Conservation (phyloP, 176 grass and related monocot genomes). For the Triticum urartu region DNA sequence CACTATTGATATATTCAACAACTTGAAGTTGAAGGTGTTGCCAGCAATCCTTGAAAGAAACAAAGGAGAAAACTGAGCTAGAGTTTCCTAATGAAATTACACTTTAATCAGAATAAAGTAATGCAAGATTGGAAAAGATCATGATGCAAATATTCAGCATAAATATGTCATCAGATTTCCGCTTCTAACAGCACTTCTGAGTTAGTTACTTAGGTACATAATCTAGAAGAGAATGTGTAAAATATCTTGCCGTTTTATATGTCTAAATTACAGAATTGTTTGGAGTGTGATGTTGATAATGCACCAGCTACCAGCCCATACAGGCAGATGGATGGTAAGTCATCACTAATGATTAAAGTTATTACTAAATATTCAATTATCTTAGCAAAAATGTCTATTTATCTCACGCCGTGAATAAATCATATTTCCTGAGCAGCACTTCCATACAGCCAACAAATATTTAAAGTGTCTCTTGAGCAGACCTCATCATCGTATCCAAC, state of each 20-base stretch:
- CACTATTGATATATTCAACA: slow-evolving; percentile 93
- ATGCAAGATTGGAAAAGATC: slow-evolving; percentile 1
- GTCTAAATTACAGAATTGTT: not conserved
- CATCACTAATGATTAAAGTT: not conserved
- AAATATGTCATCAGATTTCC: not conserved
- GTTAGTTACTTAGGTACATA: not conserved
- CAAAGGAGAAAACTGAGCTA: not conserved
- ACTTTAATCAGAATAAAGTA: not conserved
- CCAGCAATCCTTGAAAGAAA: slow-evolving; percentile 71
- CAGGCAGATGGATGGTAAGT: not conserved
- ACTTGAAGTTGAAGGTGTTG: slow-evolving; percentile 80
- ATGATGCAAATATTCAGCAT: not conserved
- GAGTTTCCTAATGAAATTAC: not conserved
- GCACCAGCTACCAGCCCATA: not conserved
- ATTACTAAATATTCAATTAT: not conserved
- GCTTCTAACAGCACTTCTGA: not conserved
- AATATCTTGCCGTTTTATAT: not conserved
- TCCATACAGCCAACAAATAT: slow-evolving; percentile 14
- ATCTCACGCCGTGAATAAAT: not conserved
- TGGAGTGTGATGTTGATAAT: slow-evolving; percentile 5
- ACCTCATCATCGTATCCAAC: not conserved
- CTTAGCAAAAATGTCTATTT: not conserved
- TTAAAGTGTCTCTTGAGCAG: not conserved
- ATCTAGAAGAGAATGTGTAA: slow-evolving; percentile 3
- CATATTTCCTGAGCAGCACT: not conserved